Base-by-base conservation (phyloP, 2,329 filamentous ascomycete genomes). In the Verticillium zaregamsianum region DNA sequence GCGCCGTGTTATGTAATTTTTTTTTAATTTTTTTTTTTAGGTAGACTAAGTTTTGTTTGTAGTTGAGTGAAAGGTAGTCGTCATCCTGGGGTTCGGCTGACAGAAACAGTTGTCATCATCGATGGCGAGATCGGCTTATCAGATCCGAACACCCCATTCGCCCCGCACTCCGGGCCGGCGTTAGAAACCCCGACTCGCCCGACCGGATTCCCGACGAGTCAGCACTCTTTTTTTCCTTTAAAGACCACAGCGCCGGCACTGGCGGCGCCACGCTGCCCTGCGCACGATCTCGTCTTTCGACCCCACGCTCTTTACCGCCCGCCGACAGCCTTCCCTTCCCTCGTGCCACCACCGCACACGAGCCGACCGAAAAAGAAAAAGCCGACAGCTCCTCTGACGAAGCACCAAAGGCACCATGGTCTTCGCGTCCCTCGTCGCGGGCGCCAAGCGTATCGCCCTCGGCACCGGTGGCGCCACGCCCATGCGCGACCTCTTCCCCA, bases 401-500 rank as follows among this genome's bases (percentile, higher is more conserved):
- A 49, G n/a, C 14, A 40, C 14, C 37, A 40, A 7, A 15, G 15
- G 17, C 58, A 77, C 72, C 67, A 81, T 81, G 79, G 75, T 80
- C 7, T 68, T 82, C 64, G 74, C 76, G 59, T 76, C 74, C 20
- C 67, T 81, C 28, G 67, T 81, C 58, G 72, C 69, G 58, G 70
- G 74, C 59, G 75, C 76, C 63, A 70, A 71, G 69, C 72, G 72
- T 66, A 70, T 75, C n/a, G 68, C 71, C 60, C 63, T 73, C 55
- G 65, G 69, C 63, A 67, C 61, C 64, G 64, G 61, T 12, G 61
- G 68, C 40, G 65, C 69, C 57, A 69, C 76, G 11, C 61, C 73
- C 14, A 66, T 76, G 37, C 68, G 73, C 55, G 72, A 77, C 52
- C 81, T 98, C 11, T 98, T 98, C 74, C 80, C 87, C 59, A 86